Conservation (phyloP, 192 early-diverging fungal genomes). For the Entomortierella chlamydospora region DNA sequence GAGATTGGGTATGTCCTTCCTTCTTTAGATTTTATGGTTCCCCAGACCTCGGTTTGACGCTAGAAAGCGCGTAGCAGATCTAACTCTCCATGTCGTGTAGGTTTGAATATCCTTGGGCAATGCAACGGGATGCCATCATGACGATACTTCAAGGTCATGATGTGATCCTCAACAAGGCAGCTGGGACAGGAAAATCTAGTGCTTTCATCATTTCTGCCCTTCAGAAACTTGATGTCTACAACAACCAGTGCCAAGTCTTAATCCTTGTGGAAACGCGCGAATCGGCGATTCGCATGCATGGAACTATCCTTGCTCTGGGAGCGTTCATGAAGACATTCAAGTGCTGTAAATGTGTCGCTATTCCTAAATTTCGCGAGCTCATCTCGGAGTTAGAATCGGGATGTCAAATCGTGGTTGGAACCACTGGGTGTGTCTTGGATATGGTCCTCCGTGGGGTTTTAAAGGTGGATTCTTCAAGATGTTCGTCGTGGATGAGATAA, state of each 20-base stretch:
- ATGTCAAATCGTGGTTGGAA: constrained; percentile 92
- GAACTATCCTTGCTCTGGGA: not conserved
- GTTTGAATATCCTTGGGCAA: constrained; percentile 84
- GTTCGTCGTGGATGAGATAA: constrained; percentile 97
- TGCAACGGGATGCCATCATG: constrained; percentile 93
- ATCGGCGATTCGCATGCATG: not conserved
- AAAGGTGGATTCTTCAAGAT: constrained; percentile 86
- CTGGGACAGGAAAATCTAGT: not conserved
- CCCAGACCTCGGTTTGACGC: not conserved
- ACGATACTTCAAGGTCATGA: constrained; percentile 86
- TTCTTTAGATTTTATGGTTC: not conserved
- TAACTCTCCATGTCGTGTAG: constrained; percentile 48
- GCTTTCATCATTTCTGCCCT: not conserved
- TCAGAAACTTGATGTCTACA: not conserved
- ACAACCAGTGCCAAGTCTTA: not conserved
- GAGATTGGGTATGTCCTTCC: not conserved
- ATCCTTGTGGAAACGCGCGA: not conserved
- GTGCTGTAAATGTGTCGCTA: not conserved
- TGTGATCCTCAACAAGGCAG: not conserved
- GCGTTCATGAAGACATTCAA: not conserved
- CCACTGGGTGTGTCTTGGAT: constrained; percentile 96
- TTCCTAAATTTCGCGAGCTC: not conserved
- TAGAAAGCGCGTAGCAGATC: not conserved
- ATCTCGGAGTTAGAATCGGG: constrained; percentile 16
- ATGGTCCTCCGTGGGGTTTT: constrained; percentile 92